A percentile compares a stretch with the other conserved stretches of the same genome.
Evolutionary conservation across 2,329 filamentous ascomycete genomes (phyloP).

Genomic region (Onygenales sp.): DNA sequence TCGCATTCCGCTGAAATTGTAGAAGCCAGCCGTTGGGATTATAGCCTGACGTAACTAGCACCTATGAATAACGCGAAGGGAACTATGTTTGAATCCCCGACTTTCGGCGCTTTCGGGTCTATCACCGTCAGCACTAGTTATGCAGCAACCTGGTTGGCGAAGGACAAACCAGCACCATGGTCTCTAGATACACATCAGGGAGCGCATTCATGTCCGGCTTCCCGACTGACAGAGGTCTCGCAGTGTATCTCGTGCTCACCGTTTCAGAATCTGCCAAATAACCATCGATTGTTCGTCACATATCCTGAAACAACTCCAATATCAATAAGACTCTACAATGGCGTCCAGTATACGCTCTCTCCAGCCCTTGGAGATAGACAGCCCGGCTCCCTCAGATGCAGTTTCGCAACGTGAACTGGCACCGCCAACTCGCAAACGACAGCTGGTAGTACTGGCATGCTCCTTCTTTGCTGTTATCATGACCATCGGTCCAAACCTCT

Average conservation of each 20-base stretch:
- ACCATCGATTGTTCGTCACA: too few relatives aligned
- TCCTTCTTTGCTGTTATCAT: slow-evolving; percentile 38
- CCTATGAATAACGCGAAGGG: too few relatives aligned
- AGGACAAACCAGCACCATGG: too few relatives aligned
- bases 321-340: neutral
- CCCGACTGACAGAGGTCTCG: too few relatives aligned
- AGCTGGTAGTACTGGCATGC: slow-evolving; percentile 34
- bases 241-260: too few relatives aligned
- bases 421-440: slow-evolving; percentile 31
- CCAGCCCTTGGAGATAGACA: neutral
- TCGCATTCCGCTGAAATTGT: too few relatives aligned
- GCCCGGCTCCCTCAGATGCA: neutral
- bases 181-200: too few relatives aligned
- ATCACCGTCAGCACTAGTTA: too few relatives aligned
- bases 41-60: too few relatives aligned
- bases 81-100: neutral
- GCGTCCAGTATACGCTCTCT: neutral
- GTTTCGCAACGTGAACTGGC: slow-evolving; percentile 17
- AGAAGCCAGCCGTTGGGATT: too few relatives aligned
- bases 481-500: slow-evolving; percentile 42
- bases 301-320: neutral
- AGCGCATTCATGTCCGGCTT: too few relatives aligned
- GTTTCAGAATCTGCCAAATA: too few relatives aligned
- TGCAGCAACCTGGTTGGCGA: neutral
- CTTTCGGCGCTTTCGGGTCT: neutral